Base-by-base conservation (phyloP, 1,284 basidiomycete genomes). In the Schizophyllum amplum region DNA sequence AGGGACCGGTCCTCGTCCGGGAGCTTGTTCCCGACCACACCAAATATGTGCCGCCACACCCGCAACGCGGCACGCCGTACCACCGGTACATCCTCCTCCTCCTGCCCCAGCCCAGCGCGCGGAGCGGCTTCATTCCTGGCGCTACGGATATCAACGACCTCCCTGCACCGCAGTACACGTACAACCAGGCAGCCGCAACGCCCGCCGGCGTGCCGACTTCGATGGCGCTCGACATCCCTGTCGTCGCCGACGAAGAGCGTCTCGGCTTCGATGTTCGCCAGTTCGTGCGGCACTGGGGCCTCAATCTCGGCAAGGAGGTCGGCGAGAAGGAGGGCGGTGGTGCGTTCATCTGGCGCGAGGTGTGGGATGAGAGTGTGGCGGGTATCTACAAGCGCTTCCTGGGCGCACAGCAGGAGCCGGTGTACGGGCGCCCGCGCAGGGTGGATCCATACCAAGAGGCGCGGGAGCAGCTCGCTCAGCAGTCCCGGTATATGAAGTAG, bases 51-150 rank as follows among this genome's bases (percentile, higher is more conserved):
- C 90, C 93, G 2, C 94, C 94, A 4, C n/a, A 95, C 65, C 94
- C 94, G 4, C 87, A 92, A 66, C 78, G 79, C 27, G 92, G 92
- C 51, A 87, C 91, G 4, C 83, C 83, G 0, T 93, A 92, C 71
- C 93, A 95, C 72, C 87, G 94, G 56, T 95, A 94, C 70, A 83
- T 84, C 1, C 64, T 86, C 24, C 72, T 95, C 21, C 75, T 95
- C 24, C 78, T 94, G 53, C 86, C 84, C n/a, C 92, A 96, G 64
- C 73, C 75, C 13, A 21, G 46, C 1, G 13, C 46, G 13, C 57
- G 59, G 11, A n/a, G n/a, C n/a, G n/a, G 25, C 51, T 55, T 26
- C 21, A 54, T 55, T 24, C 22, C 21, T 11, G 33, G 42, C 33
- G 20, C 5, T 20, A 24, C 24, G 15, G 48, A 50, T 20, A 11